Percentiles rank a stretch among this genome's conserved stretches.
These are phyloP conservation scores for Protomyces inundatus DNA, from an alignment of 1,139 yeast genomes.

Conservation along the genomic window DNA sequence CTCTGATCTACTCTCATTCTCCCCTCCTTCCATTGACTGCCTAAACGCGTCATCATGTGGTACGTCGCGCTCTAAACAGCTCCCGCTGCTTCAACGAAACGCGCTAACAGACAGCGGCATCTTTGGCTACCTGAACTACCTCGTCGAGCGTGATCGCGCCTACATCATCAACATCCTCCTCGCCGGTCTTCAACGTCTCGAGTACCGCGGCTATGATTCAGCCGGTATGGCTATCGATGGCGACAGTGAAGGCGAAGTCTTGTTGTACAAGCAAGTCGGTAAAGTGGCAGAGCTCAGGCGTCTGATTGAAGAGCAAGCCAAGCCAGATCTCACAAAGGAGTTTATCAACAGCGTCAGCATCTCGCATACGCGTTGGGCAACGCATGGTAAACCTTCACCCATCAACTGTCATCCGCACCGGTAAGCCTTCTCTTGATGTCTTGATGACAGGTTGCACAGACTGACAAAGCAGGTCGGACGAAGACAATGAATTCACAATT, in stretches of 20 bases:
- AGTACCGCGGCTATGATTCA: constrained; percentile 97
- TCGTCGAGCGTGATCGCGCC: constrained; percentile 86
- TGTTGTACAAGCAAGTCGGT: constrained; percentile 80
- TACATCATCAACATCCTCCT: constrained; percentile 83
- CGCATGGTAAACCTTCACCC: constrained; percentile 90
- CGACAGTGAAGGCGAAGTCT: constrained; percentile 54
- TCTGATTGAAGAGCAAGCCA: constrained; percentile 46
- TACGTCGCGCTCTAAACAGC: neutral
- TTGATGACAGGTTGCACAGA: neutral
- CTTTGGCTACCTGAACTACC: constrained; percentile 94
- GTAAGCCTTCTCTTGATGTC: neutral
- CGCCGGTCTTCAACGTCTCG: constrained; percentile 84
- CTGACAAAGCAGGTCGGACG: constrained; percentile 56
- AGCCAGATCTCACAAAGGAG: constrained; percentile 54
- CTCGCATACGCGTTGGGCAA: constrained; percentile 99
- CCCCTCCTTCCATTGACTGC: too few species aligned
- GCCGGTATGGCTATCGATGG: constrained; percentile 96
- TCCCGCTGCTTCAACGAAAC: neutral
- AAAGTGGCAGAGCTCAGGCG: constrained; percentile 79
- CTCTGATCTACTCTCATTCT: too few species aligned
- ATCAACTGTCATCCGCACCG: constrained; percentile 88
- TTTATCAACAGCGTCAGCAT: constrained; percentile 90
- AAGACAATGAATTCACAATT: constrained; percentile 72
- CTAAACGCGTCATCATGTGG: neutral
- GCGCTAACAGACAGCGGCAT: constrained; percentile 63